Conservation (phyloP, 768 basidiomycete genomes). For the Tricholoma matsutake region DNA sequence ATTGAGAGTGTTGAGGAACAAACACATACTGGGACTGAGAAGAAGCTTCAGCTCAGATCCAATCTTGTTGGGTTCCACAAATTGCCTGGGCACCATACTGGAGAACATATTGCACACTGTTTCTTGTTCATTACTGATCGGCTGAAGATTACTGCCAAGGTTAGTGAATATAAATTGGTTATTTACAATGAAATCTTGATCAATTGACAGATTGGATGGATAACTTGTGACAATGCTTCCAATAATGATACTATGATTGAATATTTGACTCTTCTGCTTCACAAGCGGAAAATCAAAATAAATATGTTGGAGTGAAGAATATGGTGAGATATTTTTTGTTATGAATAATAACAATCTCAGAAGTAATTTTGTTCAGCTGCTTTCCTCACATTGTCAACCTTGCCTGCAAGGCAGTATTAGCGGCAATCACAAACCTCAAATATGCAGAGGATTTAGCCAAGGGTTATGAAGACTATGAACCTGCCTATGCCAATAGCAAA, state of each 20-base stretch:
- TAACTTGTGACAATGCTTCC: constrained; percentile 31
- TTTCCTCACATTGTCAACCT: constrained; percentile 33
- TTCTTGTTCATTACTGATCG: constrained; percentile 31
- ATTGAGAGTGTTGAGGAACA: constrained; percentile 20
- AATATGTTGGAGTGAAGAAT: constrained; percentile 18
- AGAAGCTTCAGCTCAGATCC: constrained; percentile 25
- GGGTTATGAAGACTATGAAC: constrained; percentile 1
- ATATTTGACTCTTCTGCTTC: constrained; percentile 18
- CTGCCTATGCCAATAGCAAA: neutral
- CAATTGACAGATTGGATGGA: constrained; percentile 34
- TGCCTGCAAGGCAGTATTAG: no score
- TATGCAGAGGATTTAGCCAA: constrained; percentile 5
- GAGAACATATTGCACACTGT: constrained; percentile 32
- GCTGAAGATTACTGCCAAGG: constrained; percentile 23
- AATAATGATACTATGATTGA: constrained; percentile 34
- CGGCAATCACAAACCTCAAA: constrained; percentile 21
- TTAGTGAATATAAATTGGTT: constrained; percentile 9
- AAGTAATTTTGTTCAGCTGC: constrained; percentile 19
- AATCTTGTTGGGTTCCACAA: constrained; percentile 35
- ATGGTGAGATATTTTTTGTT: constrained; percentile 16
- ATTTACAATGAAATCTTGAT: neutral
- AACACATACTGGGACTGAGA: constrained; percentile 19
- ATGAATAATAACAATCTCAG: neutral
- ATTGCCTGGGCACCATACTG: constrained; percentile 35
- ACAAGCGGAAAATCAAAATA: constrained; percentile 20